A percentile compares a stretch with the other conserved stretches of the same genome.
Evolutionary conservation across 225 moss, liverwort and hornwort species (phyloP).

Genomic region (Polytrichum commune): DNA sequence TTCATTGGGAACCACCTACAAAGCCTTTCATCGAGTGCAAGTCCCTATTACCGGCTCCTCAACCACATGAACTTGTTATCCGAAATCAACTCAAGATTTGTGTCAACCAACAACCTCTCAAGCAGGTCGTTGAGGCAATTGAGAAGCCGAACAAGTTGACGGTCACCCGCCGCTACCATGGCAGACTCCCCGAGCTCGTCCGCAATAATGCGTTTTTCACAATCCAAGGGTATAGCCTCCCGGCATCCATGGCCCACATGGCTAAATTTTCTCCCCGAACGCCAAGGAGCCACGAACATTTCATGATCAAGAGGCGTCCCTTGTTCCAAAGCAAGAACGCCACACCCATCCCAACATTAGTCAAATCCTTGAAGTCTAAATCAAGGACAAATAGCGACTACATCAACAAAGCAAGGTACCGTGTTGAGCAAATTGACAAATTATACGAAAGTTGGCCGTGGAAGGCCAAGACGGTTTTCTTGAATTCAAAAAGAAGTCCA

Average conservation of each 20-base stretch:
- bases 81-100: conserved; percentile 8
- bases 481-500: too few relatives aligned
- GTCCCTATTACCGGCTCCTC: conserved; percentile 7
- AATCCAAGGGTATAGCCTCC: conserved; percentile 32
- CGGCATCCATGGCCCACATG: conserved; percentile 30
- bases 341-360: background rate
- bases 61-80: conserved; percentile 18
- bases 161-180: conserved; percentile 7
- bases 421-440: conserved; percentile 4
- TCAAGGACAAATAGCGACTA: conserved; percentile 3
- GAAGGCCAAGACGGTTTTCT: background rate
- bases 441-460: conserved; percentile 12
- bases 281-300: conserved; percentile 31
- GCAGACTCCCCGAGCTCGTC: conserved; percentile 20
- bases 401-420: background rate
- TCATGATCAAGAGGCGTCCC: conserved; percentile 14
- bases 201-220: conserved; percentile 25
- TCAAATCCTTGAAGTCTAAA: background rate
- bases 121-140: conserved; percentile 14
- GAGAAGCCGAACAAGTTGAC: conserved; percentile 16
- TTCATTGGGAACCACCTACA: background rate
- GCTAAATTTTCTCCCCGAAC: conserved; percentile 33
- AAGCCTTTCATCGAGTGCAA: conserved; percentile 21
- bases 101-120: background rate
- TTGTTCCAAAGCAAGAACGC: conserved; percentile 19